Percentiles rank a stretch among this genome's conserved stretches.
Evolutionary conservation across 2,329 filamentous ascomycete genomes (phyloP).

Genomic region (Penicillium hesseltinei): DNA sequence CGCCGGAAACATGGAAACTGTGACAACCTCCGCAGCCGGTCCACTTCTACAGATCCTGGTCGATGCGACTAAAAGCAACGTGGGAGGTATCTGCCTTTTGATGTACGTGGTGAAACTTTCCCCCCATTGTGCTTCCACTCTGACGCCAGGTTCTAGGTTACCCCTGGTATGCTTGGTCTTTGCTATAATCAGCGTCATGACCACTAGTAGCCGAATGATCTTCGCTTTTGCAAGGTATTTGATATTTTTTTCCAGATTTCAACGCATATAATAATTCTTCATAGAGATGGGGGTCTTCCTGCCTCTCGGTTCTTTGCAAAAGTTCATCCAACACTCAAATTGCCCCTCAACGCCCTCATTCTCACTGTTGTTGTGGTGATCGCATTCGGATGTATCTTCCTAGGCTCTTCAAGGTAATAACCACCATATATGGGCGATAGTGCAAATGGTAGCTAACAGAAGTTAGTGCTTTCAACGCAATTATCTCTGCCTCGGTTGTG

Average conservation of each 20-base stretch:
- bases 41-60: constrained; percentile 62
- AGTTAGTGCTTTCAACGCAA: constrained; percentile 65
- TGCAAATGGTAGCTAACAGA: neutral
- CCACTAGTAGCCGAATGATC: constrained; percentile 37
- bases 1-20: constrained; percentile 54
- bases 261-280: neutral
- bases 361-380: constrained; percentile 61
- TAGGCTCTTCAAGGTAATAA: constrained; percentile 55
- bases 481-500: constrained; percentile 68
- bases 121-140: neutral
- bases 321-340: constrained; percentile 59
- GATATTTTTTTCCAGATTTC: neutral
- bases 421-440: too few relatives aligned
- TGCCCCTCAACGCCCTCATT: constrained; percentile 65
- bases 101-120: constrained; percentile 42
- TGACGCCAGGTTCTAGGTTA: constrained; percentile 23
- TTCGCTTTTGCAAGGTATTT: constrained; percentile 35
- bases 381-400: constrained; percentile 66
- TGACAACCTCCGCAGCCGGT: constrained; percentile 56
- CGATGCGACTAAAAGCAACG: constrained; percentile 60
- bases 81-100: constrained; percentile 61
- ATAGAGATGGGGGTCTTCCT: constrained; percentile 64
- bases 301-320: constrained; percentile 58
- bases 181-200: constrained; percentile 35
- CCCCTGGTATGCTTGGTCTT: constrained; percentile 34